A percentile compares a stretch with the other conserved stretches of the same genome.
Conservation (phyloP, 208 protist genomes). For the Phytomonas serpens region DNA sequence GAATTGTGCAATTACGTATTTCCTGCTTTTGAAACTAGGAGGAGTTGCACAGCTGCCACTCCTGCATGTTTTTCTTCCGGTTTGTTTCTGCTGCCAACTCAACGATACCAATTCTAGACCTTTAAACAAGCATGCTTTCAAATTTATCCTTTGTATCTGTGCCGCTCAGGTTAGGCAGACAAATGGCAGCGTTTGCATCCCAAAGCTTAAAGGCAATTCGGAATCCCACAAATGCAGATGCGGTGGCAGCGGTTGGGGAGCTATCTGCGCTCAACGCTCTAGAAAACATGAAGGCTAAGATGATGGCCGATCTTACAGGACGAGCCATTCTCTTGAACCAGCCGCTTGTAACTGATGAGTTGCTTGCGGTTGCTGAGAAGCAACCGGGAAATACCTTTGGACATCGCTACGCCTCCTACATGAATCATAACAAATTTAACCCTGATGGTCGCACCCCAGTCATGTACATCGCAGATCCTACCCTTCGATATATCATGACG, state of each 20-base stretch:
- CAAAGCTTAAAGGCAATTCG: constrained; percentile 48
- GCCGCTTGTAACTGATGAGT: constrained; percentile 49
- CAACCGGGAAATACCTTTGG: constrained; percentile 58
- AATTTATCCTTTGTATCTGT: constrained; percentile 6
- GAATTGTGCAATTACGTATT: background rate
- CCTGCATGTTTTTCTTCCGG: background rate
- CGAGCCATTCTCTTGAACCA: constrained; percentile 50
- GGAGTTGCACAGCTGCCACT: background rate
- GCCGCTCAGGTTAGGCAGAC: constrained; percentile 19
- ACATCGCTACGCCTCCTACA: constrained; percentile 66
- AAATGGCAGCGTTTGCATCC: constrained; percentile 37
- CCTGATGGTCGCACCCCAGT: constrained; percentile 61
- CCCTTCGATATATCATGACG: constrained; percentile 77
- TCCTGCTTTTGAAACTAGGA: background rate
- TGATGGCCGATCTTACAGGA: constrained; percentile 70
- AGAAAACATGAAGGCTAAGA: constrained; percentile 54
- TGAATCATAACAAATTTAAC: constrained; percentile 71
- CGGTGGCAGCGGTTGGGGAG: constrained; percentile 68
- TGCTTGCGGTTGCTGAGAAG: constrained; percentile 34
- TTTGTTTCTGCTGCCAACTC: background rate
- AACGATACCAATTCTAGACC: background rate
- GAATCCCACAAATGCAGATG: constrained; percentile 53
- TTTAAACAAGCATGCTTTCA: background rate
- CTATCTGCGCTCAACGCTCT: constrained; percentile 50
- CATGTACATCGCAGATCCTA: constrained; percentile 53